These are phyloP conservation scores for Leccinellum luteum DNA, from an alignment of 768 basidiomycete genomes.

Conservation along the genomic window DNA sequence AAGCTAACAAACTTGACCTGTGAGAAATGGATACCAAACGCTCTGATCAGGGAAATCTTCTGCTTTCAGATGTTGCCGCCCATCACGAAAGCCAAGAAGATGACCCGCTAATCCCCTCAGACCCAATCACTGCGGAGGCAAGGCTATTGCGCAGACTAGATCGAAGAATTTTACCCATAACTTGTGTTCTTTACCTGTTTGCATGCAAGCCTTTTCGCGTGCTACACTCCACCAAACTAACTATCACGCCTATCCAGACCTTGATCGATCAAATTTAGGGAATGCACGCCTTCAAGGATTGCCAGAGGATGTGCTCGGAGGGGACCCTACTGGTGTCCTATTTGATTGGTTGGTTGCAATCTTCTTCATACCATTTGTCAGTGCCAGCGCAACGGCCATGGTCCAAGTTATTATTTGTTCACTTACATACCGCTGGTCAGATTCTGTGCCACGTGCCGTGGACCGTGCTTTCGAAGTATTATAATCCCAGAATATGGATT, in stretches of 20 bases:
- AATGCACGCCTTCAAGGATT: conserved; percentile 77
- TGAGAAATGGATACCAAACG: conserved; percentile 17
- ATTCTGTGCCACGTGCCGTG: conserved; percentile 73
- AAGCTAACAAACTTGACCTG: no score
- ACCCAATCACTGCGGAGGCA: conserved; percentile 40
- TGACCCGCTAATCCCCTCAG: conserved; percentile 19
- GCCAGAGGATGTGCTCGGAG: conserved; percentile 58
- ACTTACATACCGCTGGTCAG: conserved; percentile 35
- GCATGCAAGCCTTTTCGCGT: conserved; percentile 51
- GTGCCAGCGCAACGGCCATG: conserved; percentile 22
- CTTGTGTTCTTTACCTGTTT: conserved; percentile 72
- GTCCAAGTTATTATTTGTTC: neutral
- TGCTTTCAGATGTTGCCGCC: neutral
- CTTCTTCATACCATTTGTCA: conserved; percentile 78
- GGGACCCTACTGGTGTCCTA: conserved; percentile 62
- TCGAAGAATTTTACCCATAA: conserved; percentile 62
- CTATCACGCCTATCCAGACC: conserved; percentile 28
- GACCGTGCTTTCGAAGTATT: conserved; percentile 64
- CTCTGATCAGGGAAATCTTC: neutral
- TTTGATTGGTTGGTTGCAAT: conserved; percentile 77
- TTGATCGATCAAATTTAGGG: conserved; percentile 77
- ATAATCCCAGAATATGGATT: conserved; percentile 67
- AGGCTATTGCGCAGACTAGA: conserved; percentile 65
- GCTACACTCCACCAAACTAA: neutral
- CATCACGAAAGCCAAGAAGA: conserved; percentile 8